Conservation (phyloP, 2,329 filamentous ascomycete species). For the Pyrenochaeta sp. region DNA sequence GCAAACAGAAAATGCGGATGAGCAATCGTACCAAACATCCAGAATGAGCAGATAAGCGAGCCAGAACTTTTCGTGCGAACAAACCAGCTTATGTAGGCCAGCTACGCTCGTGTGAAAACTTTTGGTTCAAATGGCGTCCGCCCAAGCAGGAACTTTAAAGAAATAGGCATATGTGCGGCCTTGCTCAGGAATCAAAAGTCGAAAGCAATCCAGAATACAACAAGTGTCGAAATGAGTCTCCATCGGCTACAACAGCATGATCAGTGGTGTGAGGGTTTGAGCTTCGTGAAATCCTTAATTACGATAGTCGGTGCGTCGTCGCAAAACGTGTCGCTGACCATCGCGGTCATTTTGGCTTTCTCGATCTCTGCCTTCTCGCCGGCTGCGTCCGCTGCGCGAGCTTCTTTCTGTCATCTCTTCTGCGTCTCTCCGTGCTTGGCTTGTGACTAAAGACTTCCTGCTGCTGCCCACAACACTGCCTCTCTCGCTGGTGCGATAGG, state of each 20-base stretch:
- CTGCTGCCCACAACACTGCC: constrained; percentile 32
- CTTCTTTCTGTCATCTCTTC: constrained; percentile 43
- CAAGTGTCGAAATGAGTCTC: constrained; percentile 11
- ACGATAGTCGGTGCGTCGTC: constrained; percentile 31
- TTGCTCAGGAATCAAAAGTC: constrained; percentile 6
- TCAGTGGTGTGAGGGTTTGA: not conserved
- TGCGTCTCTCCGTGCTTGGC: constrained; percentile 34
- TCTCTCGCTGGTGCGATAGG: constrained; percentile 39
- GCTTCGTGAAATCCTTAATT: constrained; percentile 13
- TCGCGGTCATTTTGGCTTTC: constrained; percentile 25
- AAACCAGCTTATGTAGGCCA: constrained; percentile 7
- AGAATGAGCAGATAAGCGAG: constrained; percentile 19
- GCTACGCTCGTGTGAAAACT: constrained; percentile 21
- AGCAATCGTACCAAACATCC: constrained; percentile 33
- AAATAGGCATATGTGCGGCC: constrained; percentile 4
- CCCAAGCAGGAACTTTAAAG: constrained; percentile 11
- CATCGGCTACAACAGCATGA: not conserved
- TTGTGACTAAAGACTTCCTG: constrained; percentile 26
- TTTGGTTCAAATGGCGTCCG: constrained; percentile 22
- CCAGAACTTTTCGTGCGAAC: constrained; percentile 29
- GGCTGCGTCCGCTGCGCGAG: constrained; percentile 35
- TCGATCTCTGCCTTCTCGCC: constrained; percentile 29
- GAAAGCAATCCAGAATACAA: constrained; percentile 12
- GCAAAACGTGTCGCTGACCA: constrained; percentile 29
- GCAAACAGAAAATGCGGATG: constrained; percentile 29